Conservation (phyloP, 2,329 filamentous ascomycete genomes). For the Clarireedia sp. region DNA sequence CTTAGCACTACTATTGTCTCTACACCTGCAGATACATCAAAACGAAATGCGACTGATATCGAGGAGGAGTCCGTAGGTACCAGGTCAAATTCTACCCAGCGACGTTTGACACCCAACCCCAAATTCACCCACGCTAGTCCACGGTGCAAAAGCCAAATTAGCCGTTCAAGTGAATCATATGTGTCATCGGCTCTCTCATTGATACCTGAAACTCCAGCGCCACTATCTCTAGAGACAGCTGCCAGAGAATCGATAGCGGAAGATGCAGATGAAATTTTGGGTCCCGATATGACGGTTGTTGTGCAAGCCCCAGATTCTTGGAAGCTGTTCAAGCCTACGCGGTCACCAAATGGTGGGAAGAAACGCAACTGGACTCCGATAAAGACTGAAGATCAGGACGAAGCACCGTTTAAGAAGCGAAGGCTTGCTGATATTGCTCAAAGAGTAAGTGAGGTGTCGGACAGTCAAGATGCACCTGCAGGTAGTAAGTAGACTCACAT, state of each 20-base stretch:
- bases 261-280: slow-evolving; percentile 12
- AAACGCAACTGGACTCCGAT: not conserved
- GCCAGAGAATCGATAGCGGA: too few species aligned
- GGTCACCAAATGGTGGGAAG: not conserved
- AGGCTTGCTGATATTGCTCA: slow-evolving; percentile 14
- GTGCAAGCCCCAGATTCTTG: slow-evolving; percentile 15
- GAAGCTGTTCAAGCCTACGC: not conserved
- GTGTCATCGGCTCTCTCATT: slow-evolving; percentile 18
- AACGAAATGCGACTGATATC: not conserved
- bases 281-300: slow-evolving; percentile 18
- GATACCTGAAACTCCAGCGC: slow-evolving; percentile 25
- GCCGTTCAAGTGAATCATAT: not conserved
- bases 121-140: not conserved
- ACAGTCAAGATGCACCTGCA: slow-evolving; percentile 17
- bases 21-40: not conserved
- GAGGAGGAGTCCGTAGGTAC: not conserved
- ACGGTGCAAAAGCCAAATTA: not conserved
- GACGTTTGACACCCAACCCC: not conserved
- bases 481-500: slow-evolving; percentile 5
- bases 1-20: not conserved
- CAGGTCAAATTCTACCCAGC: not conserved
- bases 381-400: not conserved
- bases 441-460: slow-evolving; percentile 16
- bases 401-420: slow-evolving; percentile 15
- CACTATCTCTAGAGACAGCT: not conserved